Evolutionary conservation across 768 basidiomycete genomes (phyloP).

Genomic region (Boletales sp.): DNA sequence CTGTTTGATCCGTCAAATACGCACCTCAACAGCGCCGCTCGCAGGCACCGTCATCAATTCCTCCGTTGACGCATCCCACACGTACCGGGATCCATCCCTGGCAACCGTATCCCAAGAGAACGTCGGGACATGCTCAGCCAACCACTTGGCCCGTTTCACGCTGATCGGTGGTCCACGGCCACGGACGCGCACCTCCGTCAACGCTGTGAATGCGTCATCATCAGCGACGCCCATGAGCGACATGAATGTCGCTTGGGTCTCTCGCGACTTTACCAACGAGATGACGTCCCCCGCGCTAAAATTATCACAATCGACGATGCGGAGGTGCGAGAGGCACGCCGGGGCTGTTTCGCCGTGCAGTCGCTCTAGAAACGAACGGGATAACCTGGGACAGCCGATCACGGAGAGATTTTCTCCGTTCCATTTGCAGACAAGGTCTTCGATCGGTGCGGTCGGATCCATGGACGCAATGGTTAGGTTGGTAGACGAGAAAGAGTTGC

Average conservation of each 20-base stretch:
- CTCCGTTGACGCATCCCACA: slow-evolving; percentile 2
- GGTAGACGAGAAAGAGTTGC: not conserved
- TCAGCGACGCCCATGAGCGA: slow-evolving; percentile 4
- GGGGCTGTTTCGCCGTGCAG: not conserved
- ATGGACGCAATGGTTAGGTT: slow-evolving; percentile 4
- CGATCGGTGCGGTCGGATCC: not conserved
- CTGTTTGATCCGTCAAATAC: not conserved
- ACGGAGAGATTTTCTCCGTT: slow-evolving; percentile 3
- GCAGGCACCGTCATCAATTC: not conserved
- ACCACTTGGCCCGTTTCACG: not conserved
- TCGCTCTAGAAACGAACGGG: not conserved
- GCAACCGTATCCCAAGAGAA: slow-evolving; percentile 11
- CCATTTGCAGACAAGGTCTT: slow-evolving; percentile 7
- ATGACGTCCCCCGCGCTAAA: slow-evolving; percentile 2
- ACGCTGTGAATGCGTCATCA: not conserved
- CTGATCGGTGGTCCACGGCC: slow-evolving; percentile 7
- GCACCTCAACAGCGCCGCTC: not conserved
- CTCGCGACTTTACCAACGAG: slow-evolving; percentile 4
- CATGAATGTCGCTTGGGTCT: not conserved
- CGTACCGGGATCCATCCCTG: slow-evolving; percentile 5
- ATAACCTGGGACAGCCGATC: slow-evolving; percentile 2
- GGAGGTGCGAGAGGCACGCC: slow-evolving; percentile 1
- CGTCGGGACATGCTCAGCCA: slow-evolving; percentile 3
- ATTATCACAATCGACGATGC: slow-evolving; percentile 6
- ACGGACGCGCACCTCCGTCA: slow-evolving; percentile 1